phyloP scores from a whole-genome alignment of 306 rosid genomes.

The Cucurbita ficifolia region DNA sequence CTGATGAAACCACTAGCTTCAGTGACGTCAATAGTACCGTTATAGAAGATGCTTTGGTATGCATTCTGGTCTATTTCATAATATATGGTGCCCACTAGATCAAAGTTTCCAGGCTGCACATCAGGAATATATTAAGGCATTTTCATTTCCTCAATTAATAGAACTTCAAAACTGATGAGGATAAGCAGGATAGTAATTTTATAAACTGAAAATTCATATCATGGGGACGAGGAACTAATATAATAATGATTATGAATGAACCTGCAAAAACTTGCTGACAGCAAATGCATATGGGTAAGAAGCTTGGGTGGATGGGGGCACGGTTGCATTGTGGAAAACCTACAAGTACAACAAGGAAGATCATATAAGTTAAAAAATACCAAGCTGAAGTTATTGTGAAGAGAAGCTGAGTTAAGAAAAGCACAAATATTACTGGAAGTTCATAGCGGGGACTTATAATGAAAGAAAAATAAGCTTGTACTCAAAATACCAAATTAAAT shows the following conservation, averaged over 20 bases:
- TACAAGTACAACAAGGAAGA: slow-evolving; percentile 18
- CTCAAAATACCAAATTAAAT: not conserved
- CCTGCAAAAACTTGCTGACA: slow-evolving; percentile 91
- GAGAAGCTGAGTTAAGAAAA: not conserved
- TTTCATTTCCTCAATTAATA: not conserved
- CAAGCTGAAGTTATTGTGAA: not conserved
- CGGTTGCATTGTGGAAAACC: slow-evolving; percentile 60
- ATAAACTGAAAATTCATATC: not conserved
- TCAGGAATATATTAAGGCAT: not conserved
- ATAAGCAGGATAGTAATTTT: not conserved
- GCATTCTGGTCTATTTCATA: slow-evolving; percentile 73
- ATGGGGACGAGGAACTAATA: not conserved
- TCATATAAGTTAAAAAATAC: slow-evolving; percentile 3
- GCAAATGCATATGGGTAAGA: slow-evolving; percentile 74
- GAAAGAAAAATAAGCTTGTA: not conserved
- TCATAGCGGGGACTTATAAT: not conserved
- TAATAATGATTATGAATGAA: slow-evolving; percentile 10
- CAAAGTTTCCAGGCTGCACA: slow-evolving; percentile 77
- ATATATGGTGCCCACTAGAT: slow-evolving; percentile 68
- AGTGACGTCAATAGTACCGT: slow-evolving; percentile 77
- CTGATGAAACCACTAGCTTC: slow-evolving; percentile 58
- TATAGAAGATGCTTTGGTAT: slow-evolving; percentile 65
- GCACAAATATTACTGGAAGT: not conserved
- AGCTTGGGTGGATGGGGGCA: slow-evolving; percentile 70
- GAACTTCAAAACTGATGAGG: not conserved